phyloP scores from a whole-genome alignment of 2,329 filamentous ascomycete genomes.

The Ceratocystis destructans region DNA sequence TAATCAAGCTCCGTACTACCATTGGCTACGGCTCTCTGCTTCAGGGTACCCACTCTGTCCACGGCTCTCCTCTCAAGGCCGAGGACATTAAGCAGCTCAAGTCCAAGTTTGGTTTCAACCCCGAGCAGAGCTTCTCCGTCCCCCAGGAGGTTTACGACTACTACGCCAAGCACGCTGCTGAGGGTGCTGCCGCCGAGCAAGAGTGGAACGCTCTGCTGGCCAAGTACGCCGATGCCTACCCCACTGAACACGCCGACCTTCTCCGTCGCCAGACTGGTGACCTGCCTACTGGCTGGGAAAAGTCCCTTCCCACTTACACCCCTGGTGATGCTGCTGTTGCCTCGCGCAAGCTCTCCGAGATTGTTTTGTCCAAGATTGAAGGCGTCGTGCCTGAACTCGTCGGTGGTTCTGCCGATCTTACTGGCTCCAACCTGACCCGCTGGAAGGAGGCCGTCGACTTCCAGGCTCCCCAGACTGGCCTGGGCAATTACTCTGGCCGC shows the following conservation, averaged over 20 bases:
- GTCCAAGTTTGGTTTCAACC: constrained; percentile 90
- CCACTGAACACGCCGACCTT: constrained; percentile 67
- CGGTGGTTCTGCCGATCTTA: constrained; percentile 94
- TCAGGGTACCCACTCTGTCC: constrained; percentile 87
- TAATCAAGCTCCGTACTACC: constrained; percentile 94
- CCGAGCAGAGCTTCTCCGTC: constrained; percentile 81
- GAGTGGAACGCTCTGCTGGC: constrained; percentile 91
- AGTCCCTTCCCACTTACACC: constrained; percentile 81
- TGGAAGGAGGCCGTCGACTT: constrained; percentile 97
- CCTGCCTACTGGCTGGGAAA: constrained; percentile 94
- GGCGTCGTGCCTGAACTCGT: constrained; percentile 73
- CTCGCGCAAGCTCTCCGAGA: constrained; percentile 92
- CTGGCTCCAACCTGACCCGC: constrained; percentile 94
- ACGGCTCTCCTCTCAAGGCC: constrained; percentile 88
- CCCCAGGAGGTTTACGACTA: constrained; percentile 88
- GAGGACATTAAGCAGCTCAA: constrained; percentile 92
- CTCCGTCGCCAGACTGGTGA: constrained; percentile 64
- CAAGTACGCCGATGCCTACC: constrained; percentile 70
- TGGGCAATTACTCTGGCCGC: constrained; percentile 81
- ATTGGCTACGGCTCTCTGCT: constrained; percentile 92
- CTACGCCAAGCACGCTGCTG: constrained; percentile 70
- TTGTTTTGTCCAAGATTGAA: constrained; percentile 79
- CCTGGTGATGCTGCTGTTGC: constrained; percentile 71
- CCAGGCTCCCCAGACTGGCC: constrained; percentile 73
- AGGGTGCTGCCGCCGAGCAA: constrained; percentile 78